A percentile compares a stretch with the other conserved stretches of the same genome.
phyloP scores from a whole-genome alignment of 495 filamentous ascomycete species.

The Penicillium flavigenum region DNA sequence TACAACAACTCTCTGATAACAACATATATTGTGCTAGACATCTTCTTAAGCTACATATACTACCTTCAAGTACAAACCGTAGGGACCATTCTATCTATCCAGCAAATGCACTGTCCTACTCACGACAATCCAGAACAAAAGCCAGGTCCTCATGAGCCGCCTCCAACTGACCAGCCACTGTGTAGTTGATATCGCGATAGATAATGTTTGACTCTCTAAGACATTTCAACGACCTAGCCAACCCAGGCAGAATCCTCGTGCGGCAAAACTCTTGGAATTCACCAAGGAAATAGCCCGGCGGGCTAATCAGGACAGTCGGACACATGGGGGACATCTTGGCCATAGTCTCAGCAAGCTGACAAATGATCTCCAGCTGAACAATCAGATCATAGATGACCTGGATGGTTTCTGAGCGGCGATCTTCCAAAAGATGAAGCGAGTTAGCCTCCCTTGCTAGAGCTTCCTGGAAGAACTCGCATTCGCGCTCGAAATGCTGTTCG shows the following conservation, averaged over 20 bases:
- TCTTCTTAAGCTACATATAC: not conserved
- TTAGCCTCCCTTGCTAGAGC: not conserved
- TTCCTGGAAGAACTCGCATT: not conserved
- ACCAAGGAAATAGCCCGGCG: not conserved
- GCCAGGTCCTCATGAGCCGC: not conserved
- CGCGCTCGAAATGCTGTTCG: constrained; percentile 1
- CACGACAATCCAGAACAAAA: not conserved
- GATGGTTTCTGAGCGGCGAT: not conserved
- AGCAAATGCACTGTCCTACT: not conserved
- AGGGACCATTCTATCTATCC: not conserved
- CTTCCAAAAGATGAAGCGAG: not conserved
- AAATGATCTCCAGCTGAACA: not conserved
- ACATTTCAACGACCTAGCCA: not conserved
- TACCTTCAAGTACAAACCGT: not conserved
- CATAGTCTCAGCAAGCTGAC: not conserved
- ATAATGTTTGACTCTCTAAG: not conserved
- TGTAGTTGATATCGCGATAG: not conserved
- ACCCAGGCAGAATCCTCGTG: not conserved
- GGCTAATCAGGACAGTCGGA: not conserved
- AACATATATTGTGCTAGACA: not conserved
- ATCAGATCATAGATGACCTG: not conserved
- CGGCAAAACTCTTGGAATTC: not conserved
- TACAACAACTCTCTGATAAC: too few relatives aligned
- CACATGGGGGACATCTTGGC: not conserved
- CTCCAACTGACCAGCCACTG: not conserved